These are phyloP conservation scores for Trichocladium antarcticum DNA, from an alignment of 495 filamentous ascomycete genomes.

Conservation along the genomic window DNA sequence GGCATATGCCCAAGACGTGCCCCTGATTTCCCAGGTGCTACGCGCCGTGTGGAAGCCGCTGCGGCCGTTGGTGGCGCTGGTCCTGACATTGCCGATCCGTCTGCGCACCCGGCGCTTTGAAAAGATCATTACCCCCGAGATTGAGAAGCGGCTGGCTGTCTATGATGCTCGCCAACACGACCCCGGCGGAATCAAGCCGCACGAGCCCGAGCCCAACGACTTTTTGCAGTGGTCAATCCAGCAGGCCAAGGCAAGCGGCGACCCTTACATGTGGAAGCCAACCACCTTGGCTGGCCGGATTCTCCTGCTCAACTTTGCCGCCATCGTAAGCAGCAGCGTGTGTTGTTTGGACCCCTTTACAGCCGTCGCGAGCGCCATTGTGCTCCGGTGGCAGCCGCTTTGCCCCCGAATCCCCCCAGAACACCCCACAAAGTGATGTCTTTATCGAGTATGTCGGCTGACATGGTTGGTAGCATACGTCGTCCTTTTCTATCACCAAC, in stretches of 20 bases:
- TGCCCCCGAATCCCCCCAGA: too few relatives aligned
- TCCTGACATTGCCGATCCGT: slow-evolving; percentile 31
- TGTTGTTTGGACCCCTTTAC: too few relatives aligned
- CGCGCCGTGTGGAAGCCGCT: slow-evolving; percentile 28
- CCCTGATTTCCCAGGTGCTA: slow-evolving; percentile 24
- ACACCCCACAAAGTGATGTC: too few relatives aligned
- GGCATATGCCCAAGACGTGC: slow-evolving; percentile 32
- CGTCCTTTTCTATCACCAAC: slow-evolving; percentile 35
- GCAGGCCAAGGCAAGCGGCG: slow-evolving; percentile 21
- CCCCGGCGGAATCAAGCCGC: slow-evolving; percentile 16
- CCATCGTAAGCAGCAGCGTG: too few relatives aligned
- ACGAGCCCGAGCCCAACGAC: slow-evolving; percentile 24
- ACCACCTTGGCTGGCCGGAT: slow-evolving; percentile 24
- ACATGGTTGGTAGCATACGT: too few relatives aligned
- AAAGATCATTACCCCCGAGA: slow-evolving; percentile 26
- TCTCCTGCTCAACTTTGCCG: slow-evolving; percentile 38
- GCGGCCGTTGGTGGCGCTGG: slow-evolving; percentile 27
- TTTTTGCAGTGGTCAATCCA: slow-evolving; percentile 33
- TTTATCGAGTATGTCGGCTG: too few relatives aligned
- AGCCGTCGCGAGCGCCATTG: too few relatives aligned
- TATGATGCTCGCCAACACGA: slow-evolving; percentile 20
- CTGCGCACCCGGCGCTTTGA: slow-evolving; percentile 22
- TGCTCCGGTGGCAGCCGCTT: too few relatives aligned
- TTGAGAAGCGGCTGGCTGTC: slow-evolving; percentile 20
- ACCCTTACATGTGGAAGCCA: slow-evolving; percentile 19